phyloP scores from a whole-genome alignment of 1,284 basidiomycete genomes.

The Irpex sp. region DNA sequence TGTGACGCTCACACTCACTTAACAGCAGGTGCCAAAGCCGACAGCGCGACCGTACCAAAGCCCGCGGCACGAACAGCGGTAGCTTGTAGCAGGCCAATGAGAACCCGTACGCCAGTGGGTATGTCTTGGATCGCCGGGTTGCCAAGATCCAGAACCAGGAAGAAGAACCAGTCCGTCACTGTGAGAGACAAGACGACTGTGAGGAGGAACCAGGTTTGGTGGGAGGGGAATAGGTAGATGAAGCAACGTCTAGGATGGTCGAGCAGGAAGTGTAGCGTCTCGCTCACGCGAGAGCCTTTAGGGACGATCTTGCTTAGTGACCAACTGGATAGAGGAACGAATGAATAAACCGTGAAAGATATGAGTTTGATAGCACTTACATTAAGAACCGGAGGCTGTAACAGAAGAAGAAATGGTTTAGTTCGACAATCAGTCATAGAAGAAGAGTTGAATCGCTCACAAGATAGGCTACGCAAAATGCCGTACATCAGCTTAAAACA shows the following conservation, averaged over 20 bases:
- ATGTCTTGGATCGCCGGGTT: slow-evolving; percentile 71
- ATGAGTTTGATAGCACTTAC: slow-evolving; percentile 33
- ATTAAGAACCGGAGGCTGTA: slow-evolving; percentile 61
- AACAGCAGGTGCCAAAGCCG: slow-evolving; percentile 69
- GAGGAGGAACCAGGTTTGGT: slow-evolving; percentile 92
- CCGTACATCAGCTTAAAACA: slow-evolving; percentile 4
- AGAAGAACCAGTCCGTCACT: slow-evolving; percentile 76
- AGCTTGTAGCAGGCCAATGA: slow-evolving; percentile 72
- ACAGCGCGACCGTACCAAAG: slow-evolving; percentile 73
- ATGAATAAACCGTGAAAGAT: slow-evolving; percentile 1
- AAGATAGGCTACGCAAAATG: slow-evolving; percentile 57
- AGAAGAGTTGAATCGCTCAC: slow-evolving; percentile 37
- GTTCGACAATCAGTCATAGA: background rate
- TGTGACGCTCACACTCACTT: slow-evolving; percentile 36
- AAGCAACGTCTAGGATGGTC: slow-evolving; percentile 97
- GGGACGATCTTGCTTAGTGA: slow-evolving; percentile 62
- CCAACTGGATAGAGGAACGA: slow-evolving; percentile 56
- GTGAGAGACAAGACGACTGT: slow-evolving; percentile 66
- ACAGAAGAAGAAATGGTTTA: background rate
- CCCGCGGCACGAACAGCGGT: slow-evolving; percentile 86
- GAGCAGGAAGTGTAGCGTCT: slow-evolving; percentile 88
- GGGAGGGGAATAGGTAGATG: slow-evolving; percentile 92
- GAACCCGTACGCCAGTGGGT: slow-evolving; percentile 64
- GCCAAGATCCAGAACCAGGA: slow-evolving; percentile 88
- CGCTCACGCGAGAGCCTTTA: slow-evolving; percentile 55